Percentiles rank a stretch among this genome's conserved stretches.
Conservation (phyloP, 371 early-diverging fungal genomes). For the Sporodiniella umbellata region DNA sequence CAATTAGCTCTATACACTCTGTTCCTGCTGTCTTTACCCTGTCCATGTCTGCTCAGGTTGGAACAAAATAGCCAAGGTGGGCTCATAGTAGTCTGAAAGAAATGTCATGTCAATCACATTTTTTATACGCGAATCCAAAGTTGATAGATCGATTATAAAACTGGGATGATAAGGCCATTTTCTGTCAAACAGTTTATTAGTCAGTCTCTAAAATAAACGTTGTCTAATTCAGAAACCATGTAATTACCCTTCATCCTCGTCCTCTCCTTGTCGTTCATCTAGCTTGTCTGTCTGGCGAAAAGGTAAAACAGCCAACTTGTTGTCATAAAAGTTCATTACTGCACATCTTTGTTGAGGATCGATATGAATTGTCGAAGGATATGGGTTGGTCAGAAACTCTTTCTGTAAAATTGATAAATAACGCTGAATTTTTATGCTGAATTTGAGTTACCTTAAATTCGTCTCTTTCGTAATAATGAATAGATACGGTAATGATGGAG, state of each 20-base stretch:
- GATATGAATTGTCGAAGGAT: slow-evolving; percentile 63
- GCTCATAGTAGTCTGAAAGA: slow-evolving; percentile 87
- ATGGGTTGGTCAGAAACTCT: slow-evolving; percentile 65
- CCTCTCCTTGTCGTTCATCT: slow-evolving; percentile 26
- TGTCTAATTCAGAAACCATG: no score
- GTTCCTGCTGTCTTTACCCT: slow-evolving; percentile 56
- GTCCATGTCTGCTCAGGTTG: slow-evolving; percentile 83
- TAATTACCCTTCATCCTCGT: slow-evolving; percentile 41
- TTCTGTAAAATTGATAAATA: no score
- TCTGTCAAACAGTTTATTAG: slow-evolving; percentile 27
- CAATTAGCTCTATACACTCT: neutral
- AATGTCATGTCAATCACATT: slow-evolving; percentile 90
- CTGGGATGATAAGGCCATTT: slow-evolving; percentile 73
- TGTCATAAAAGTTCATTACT: slow-evolving; percentile 79
- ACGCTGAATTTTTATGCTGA: neutral
- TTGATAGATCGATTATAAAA: slow-evolving; percentile 75
- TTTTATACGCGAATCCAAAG: slow-evolving; percentile 67
- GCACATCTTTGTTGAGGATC: slow-evolving; percentile 88
- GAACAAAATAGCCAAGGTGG: slow-evolving; percentile 92
- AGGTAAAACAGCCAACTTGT: slow-evolving; percentile 90
- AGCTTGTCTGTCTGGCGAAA: slow-evolving; percentile 69
- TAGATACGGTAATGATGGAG: slow-evolving; percentile 84
- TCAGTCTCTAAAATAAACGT: neutral
- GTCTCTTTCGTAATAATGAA: slow-evolving; percentile 96
- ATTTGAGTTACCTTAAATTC: slow-evolving; percentile 68